Evolutionary conservation across 352 stramenopile species (phyloP).

Genomic region (Phytophthora ramorum): DNA sequence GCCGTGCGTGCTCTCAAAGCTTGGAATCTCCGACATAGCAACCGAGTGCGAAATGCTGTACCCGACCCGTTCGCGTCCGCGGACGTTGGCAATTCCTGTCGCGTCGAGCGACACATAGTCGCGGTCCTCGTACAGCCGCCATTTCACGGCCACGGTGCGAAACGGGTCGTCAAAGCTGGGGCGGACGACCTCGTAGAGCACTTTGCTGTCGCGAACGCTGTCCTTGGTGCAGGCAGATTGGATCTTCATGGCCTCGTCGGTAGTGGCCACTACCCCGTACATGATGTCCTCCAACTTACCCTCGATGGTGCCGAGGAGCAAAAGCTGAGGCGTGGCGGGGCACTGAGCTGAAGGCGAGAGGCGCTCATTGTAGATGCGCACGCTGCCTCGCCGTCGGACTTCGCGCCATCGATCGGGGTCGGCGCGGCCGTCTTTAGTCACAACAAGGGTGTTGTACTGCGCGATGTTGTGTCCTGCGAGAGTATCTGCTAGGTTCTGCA

Average conservation of each 20-base stretch:
- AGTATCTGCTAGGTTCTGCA: conserved; percentile 41
- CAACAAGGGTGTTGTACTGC: conserved; percentile 60
- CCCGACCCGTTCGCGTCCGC: conserved; percentile 40
- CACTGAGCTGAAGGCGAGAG: conserved; percentile 14
- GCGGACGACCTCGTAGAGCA: conserved; percentile 53
- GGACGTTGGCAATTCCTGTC: conserved; percentile 36
- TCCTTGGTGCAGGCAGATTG: conserved; percentile 59
- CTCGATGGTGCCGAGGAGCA: conserved; percentile 47
- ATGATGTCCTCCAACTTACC: conserved; percentile 58
- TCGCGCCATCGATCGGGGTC: conserved; percentile 44
- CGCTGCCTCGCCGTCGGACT: conserved; percentile 38
- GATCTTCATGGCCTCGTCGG: conserved; percentile 54
- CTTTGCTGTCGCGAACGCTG: conserved; percentile 52
- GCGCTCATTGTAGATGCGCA: conserved; percentile 50
- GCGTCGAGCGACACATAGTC: conserved; percentile 49
- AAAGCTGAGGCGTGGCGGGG: conserved; percentile 44
- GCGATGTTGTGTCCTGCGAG: conserved; percentile 56
- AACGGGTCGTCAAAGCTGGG: conserved; percentile 66
- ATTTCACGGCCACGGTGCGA: conserved; percentile 46
- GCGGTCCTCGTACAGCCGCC: conserved; percentile 41
- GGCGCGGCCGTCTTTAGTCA: conserved; percentile 49
- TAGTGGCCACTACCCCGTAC: conserved; percentile 49
- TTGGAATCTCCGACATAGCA: conserved; percentile 40
- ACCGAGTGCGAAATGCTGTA: conserved; percentile 57
- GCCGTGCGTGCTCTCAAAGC: conserved; percentile 31